phyloP scores from a whole-genome alignment of 305 asterid species.

The Solanum aculeatissimum region DNA sequence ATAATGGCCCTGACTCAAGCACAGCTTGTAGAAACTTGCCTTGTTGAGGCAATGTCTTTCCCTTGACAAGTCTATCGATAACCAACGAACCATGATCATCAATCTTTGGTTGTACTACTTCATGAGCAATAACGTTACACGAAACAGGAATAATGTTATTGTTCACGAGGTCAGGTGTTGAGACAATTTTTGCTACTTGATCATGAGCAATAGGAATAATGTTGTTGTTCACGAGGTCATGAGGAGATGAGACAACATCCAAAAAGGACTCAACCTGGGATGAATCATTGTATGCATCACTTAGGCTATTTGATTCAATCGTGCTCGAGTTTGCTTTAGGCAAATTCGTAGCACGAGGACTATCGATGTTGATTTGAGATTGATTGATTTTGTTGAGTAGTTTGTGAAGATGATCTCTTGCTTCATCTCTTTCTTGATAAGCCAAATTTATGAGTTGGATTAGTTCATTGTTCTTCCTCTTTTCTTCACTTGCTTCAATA shows the following conservation, averaged over 20 bases:
- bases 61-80: constrained; percentile 24
- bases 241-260: background rate
- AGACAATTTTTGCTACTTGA: too few species aligned
- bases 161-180: background rate
- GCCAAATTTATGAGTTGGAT: constrained; percentile 35
- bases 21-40: constrained; percentile 48
- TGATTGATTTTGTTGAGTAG: constrained; percentile 15
- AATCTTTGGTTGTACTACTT: background rate
- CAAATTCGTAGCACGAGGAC: background rate
- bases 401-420: constrained; percentile 42
- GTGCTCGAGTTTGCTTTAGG: background rate
- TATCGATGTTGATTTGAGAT: background rate
- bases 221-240: background rate
- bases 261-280: background rate
- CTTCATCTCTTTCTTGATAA: constrained; percentile 65
- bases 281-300: constrained; percentile 22
- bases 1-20: constrained; percentile 40
- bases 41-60: constrained; percentile 34
- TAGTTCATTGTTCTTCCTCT: constrained; percentile 34
- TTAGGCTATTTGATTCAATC: constrained; percentile 35
- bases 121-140: background rate
- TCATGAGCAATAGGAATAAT: background rate
- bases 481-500: constrained; percentile 48
- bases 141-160: background rate
- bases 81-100: background rate